phyloP scores from a whole-genome alignment of 2,329 filamentous ascomycete species.

The Trichophyton verrucosum region DNA sequence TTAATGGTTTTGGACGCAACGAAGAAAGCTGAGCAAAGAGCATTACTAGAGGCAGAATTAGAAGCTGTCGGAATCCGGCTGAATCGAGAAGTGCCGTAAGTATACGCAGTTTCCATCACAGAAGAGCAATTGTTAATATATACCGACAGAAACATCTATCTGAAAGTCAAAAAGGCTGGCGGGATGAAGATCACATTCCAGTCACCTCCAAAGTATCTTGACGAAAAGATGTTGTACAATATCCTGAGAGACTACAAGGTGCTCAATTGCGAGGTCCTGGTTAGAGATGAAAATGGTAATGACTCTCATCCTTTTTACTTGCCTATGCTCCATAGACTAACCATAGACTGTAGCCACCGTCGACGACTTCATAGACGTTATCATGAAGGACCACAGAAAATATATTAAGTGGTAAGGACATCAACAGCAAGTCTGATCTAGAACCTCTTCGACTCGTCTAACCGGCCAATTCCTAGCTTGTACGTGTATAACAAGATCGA shows the following conservation, averaged over 20 bases:
- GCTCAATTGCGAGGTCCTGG: slow-evolving; percentile 88
- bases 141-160: slow-evolving; percentile 69
- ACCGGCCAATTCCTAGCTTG: slow-evolving; percentile 39
- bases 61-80: slow-evolving; percentile 90
- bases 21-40: slow-evolving; percentile 86
- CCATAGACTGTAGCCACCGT: slow-evolving; percentile 53
- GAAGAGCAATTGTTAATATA: background rate
- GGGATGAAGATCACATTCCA: slow-evolving; percentile 99
- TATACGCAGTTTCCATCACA: slow-evolving; percentile 6
- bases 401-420: slow-evolving; percentile 62
- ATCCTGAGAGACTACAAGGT: slow-evolving; percentile 98
- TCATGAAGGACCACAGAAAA: slow-evolving; percentile 97
- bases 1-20: slow-evolving; percentile 96
- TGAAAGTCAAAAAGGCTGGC: slow-evolving; percentile 89
- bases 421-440: background rate
- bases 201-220: slow-evolving; percentile 72
- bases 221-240: slow-evolving; percentile 97
- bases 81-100: slow-evolving; percentile 80
- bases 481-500: slow-evolving; percentile 99
- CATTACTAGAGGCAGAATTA: slow-evolving; percentile 78
- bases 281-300: slow-evolving; percentile 77
- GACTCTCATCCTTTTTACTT: background rate
- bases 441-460: background rate
- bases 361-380: slow-evolving; percentile 97
- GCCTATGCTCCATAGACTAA: background rate